Evolutionary conservation across 1,284 basidiomycete genomes (phyloP), one percentile per base, ranked within the genome.

Genomic region (Thecaphora frezii): DNA sequence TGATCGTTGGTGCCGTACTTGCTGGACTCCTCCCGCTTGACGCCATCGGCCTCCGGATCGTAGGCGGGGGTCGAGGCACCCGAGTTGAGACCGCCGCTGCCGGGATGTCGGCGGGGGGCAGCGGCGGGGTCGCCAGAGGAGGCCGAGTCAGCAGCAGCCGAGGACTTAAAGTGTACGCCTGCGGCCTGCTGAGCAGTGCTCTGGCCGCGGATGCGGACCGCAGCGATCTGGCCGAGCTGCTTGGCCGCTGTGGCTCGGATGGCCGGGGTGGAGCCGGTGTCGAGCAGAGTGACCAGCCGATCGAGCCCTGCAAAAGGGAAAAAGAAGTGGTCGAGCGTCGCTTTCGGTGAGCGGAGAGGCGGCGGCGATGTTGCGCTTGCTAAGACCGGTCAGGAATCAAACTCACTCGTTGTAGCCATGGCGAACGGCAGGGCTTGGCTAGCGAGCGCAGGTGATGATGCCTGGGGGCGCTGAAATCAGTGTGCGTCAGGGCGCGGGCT

Each of bases 181-280:
- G 58, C 53, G 5, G 61, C 40, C 9, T 64, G 52, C 24, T 64
- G 51, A n/a, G 57, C 41, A 24, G 69, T 62, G 50, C 59, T 61
- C 24, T 62, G 60, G 26, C 60, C 64, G 54, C 70, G 85, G 85
- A 71, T 87, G 86, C 63, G 72, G 22, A 66, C 62, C 12, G 72
- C 71, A 2, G 92, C 91, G 54, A 94, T 84, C 72, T 93, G 89
- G 1, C 91, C 93, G 41, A 96, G 85, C 80, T 96, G 93, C 75
- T 90, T 91, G 10, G 92, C 92, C 3, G 93, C 92, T 18, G 92
- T 93, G 61, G 87, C 86, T 74, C 91, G 86, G 57, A 94, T 88
- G 45, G 89, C 88, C 46, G 85, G 82, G 3, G 90, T 90, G 26
- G 91, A 92, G 45, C 92, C 93, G 42, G 90, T 90, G 80, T 93